These are phyloP conservation scores for Pulveroboletus ravenelii DNA, from an alignment of 768 basidiomycete species.

Conservation along the genomic window DNA sequence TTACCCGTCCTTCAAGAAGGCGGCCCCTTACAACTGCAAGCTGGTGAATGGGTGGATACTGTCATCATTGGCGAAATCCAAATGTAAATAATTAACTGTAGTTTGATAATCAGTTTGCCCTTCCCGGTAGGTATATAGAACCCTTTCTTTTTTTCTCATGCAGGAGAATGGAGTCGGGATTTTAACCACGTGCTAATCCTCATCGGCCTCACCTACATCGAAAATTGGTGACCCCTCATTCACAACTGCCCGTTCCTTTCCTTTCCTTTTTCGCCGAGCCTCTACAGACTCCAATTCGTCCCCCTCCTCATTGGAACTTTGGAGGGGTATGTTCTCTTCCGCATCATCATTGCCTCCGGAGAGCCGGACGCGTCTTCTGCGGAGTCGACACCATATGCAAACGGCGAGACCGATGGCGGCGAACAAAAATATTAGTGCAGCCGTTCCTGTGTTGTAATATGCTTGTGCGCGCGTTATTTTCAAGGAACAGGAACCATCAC, in stretches of 20 bases:
- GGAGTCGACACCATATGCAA: conserved; percentile 73
- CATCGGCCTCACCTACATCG: conserved; percentile 52
- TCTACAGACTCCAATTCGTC: conserved; percentile 44
- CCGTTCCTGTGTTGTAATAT: conserved; percentile 93
- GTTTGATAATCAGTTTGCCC: not conserved
- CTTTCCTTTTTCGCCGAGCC: conserved; percentile 36
- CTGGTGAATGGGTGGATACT: conserved; percentile 54
- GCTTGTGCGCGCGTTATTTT: conserved; percentile 34
- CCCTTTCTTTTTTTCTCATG: not conserved
- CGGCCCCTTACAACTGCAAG: conserved; percentile 38
- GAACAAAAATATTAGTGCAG: conserved; percentile 75
- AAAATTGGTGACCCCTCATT: conserved; percentile 42
- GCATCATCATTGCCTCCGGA: conserved; percentile 4
- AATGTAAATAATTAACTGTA: conserved; percentile 14
- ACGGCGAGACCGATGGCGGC: conserved; percentile 61
- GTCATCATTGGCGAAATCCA: conserved; percentile 67
- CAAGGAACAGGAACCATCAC: not conserved
- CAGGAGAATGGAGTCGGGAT: not conserved
- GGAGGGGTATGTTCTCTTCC: conserved; percentile 74
- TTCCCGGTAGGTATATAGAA: not conserved
- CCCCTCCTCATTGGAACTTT: conserved; percentile 30
- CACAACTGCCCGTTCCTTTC: conserved; percentile 43
- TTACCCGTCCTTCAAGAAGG: conserved; percentile 46
- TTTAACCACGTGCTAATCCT: conserved; percentile 30
- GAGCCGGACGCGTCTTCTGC: conserved; percentile 26